Base-by-base conservation (phyloP, 371 early-diverging fungal species). In the Haplosporangium sp. region DNA sequence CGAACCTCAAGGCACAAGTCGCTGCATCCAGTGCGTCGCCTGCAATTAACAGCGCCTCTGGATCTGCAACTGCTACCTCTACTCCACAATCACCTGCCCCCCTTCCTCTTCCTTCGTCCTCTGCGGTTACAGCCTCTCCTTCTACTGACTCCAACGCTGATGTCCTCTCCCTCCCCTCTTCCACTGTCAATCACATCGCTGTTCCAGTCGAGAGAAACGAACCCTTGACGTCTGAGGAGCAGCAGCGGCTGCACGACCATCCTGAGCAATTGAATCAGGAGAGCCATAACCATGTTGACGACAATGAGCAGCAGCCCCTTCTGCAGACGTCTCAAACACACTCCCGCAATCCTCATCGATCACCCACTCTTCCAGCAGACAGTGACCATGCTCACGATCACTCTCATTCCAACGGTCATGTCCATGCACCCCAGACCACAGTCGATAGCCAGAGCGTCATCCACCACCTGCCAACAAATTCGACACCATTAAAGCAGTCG, bases 401-500 rank as follows among this genome's bases (percentile, higher is more conserved):
- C 47, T 46, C 62, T 14, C 59, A 62, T 38, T 37, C 42, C 23
- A 20, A 37, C 14, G 66, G 64, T 9, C 64, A 66, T 38, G 52
- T 61, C 55, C 71, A 70, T 45, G 62, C 58, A 0, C 65, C 69
- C 20, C 67, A 70, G 50, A 55, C 55, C 41, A 23, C 50, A 5
- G 67, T 76, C 12, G 71, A 70, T 50, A 67, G 67, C 20, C 38
- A 62, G 40, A 67, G 70, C 58, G 53, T 67, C 41, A 56, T 70
- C 47, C 77, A 70, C 42, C 55, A 59, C 29, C 18, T 66, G 21
- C 67, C 76, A 45, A 63, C 63, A 50, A 60, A 53, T 45, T 43
- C 67, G 8, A 76, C 71, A n/a, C 71, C 77, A 29, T 53, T 76
- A 57, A 70, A 56, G 42, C 59, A 55, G 41, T 66, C 64, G 11